phyloP scores from a whole-genome alignment of 441 rosid species.

The Pelargonium myrrhifolium region DNA sequence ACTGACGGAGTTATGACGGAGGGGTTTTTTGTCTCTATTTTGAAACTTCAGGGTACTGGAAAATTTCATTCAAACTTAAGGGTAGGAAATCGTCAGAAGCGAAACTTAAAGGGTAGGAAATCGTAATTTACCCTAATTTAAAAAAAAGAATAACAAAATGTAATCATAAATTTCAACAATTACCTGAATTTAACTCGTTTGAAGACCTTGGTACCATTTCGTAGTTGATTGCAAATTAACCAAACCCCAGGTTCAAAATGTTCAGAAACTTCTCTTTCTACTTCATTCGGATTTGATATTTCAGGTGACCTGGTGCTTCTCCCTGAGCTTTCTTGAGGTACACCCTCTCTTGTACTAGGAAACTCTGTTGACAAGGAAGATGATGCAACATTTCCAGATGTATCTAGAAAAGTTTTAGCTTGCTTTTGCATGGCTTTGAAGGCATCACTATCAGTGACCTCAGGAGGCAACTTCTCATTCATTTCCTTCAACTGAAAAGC shows the following conservation, averaged over 20 bases:
- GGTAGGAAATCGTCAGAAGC: no score
- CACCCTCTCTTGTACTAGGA: constrained; percentile 22
- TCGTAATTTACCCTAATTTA: no score
- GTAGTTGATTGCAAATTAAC: constrained; percentile 44
- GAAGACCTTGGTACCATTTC: constrained; percentile 63
- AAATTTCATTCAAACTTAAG: no score
- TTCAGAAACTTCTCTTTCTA: constrained; percentile 48
- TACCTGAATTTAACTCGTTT: constrained; percentile 87
- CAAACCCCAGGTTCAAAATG: constrained; percentile 91
- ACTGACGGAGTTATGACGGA: no score
- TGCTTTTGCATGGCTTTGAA: constrained; percentile 45
- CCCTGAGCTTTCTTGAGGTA: constrained; percentile 23
- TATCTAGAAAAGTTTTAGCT: constrained; percentile 39
- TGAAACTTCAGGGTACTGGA: no score
- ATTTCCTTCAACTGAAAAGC: constrained; percentile 60
- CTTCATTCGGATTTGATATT: constrained; percentile 25
- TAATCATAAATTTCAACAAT: neutral
- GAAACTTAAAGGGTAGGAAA: no score
- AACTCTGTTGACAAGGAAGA: constrained; percentile 26
- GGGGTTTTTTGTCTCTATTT: no score
- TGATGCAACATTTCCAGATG: constrained; percentile 27
- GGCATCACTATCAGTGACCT: constrained; percentile 45
- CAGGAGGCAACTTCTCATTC: constrained; percentile 83
- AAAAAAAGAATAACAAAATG: neutral
- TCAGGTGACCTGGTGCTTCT: constrained; percentile 24